These are phyloP conservation scores for Narthecium ossifragum DNA, from an alignment of 106 monocot species.

Conservation along the genomic window DNA sequence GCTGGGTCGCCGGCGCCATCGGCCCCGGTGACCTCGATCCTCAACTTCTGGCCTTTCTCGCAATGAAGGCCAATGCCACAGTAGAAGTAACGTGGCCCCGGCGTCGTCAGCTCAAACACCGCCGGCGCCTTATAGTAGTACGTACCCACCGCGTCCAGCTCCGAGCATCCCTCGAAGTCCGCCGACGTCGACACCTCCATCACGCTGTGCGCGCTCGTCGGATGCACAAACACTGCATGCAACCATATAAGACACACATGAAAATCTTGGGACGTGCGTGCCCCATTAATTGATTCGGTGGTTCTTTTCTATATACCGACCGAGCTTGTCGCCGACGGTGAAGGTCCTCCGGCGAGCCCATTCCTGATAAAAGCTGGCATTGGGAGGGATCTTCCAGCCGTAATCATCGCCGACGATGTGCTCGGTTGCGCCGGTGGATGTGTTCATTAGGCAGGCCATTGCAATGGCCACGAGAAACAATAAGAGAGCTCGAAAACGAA, in stretches of 20 bases:
- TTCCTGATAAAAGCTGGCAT: slow-evolving; percentile 42
- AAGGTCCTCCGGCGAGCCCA: slow-evolving; percentile 40
- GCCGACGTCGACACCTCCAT: slow-evolving; percentile 51
- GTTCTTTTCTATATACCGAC: slow-evolving; percentile 13
- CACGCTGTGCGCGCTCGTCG: slow-evolving; percentile 40
- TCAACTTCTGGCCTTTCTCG: slow-evolving; percentile 63
- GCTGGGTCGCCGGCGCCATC: too few relatives aligned
- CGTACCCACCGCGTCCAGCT: slow-evolving; percentile 30
- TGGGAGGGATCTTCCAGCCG: slow-evolving; percentile 54
- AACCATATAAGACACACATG: neutral
- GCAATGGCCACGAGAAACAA: neutral
- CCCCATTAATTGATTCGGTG: neutral
- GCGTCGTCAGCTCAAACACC: slow-evolving; percentile 33
- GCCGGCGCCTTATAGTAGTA: slow-evolving; percentile 41
- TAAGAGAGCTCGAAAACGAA: neutral
- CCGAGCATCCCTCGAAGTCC: slow-evolving; percentile 44
- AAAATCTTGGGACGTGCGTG: neutral
- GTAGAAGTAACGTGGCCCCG: slow-evolving; percentile 65
- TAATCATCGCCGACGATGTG: slow-evolving; percentile 54
- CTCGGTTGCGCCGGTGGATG: neutral
- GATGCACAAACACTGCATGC: slow-evolving; percentile 55
- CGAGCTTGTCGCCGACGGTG: slow-evolving; percentile 47
- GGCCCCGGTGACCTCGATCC: slow-evolving; percentile 64
- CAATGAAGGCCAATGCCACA: slow-evolving; percentile 68
- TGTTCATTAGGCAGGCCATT: neutral